Evolutionary conservation across 2,329 filamentous ascomycete genomes (phyloP).

Genomic region (Pseudocercospora vitis): DNA sequence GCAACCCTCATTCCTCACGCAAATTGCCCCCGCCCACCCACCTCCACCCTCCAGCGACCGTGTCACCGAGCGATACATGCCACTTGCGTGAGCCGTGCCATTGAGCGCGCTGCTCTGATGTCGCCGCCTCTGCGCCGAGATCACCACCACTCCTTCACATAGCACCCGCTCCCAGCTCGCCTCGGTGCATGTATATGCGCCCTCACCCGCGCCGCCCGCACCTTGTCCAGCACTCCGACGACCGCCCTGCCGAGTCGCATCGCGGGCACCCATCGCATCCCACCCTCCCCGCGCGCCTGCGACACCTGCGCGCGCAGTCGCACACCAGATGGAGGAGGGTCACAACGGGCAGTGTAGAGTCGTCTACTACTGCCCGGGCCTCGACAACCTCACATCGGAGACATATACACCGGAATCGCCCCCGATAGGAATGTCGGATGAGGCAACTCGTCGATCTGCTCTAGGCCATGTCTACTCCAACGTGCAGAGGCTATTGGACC

Average conservation of each 20-base stretch:
- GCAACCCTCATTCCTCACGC: conserved; percentile 14
- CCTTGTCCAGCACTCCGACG: background rate
- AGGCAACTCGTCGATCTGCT: conserved; percentile 7
- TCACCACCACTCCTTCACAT: background rate
- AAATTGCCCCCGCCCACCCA: conserved; percentile 17
- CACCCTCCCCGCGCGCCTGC: conserved; percentile 7
- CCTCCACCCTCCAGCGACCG: conserved; percentile 8
- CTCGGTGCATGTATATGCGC: background rate
- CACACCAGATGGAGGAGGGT: conserved; percentile 35
- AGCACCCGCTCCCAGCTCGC: background rate
- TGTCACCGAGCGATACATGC: conserved; percentile 13
- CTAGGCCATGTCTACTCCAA: conserved; percentile 31
- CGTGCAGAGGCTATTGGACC: conserved; percentile 34
- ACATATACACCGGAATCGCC: conserved; percentile 25
- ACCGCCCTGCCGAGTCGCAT: background rate
- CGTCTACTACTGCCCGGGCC: conserved; percentile 35
- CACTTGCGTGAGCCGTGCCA: conserved; percentile 10
- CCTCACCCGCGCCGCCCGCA: background rate
- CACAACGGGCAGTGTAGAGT: conserved; percentile 33
- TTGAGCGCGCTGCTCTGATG: conserved; percentile 13
- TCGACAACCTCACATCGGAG: conserved; percentile 27
- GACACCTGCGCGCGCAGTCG: conserved; percentile 10
- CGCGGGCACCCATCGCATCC: background rate
- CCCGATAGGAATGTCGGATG: conserved; percentile 19
- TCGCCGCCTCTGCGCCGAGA: conserved; percentile 15